These are phyloP conservation scores for Mucor ambiguus DNA, from an alignment of 371 early-diverging fungal genomes.

Conservation along the genomic window DNA sequence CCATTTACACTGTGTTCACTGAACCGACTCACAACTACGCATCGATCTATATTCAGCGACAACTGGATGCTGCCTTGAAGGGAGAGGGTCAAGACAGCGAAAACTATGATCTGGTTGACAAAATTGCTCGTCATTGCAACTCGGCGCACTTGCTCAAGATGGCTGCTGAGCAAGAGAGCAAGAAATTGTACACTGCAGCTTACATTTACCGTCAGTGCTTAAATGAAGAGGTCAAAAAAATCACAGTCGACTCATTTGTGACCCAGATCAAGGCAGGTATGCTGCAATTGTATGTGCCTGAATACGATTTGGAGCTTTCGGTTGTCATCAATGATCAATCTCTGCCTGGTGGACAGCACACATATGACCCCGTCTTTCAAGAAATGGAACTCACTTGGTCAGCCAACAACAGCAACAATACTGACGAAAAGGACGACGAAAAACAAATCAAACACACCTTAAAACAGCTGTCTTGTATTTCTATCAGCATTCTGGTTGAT, in stretches of 20 bases:
- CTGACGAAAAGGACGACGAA: not conserved
- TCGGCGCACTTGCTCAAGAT: constrained; percentile 15
- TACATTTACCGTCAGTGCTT: constrained; percentile 37
- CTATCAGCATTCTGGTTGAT: constrained; percentile 23
- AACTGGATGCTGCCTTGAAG: constrained; percentile 37
- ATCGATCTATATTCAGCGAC: constrained; percentile 89
- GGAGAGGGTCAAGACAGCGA: constrained; percentile 19
- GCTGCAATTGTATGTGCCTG: constrained; percentile 17
- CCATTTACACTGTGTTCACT: constrained; percentile 81
- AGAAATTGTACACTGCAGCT: constrained; percentile 30
- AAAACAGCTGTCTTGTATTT: constrained; percentile 9
- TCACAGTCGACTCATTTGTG: constrained; percentile 5
- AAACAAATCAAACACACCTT: not conserved
- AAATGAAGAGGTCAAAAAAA: constrained; percentile 6
- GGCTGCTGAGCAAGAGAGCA: constrained; percentile 30
- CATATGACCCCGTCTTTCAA: constrained; percentile 7
- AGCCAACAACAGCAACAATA: not conserved
- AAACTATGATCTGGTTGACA: constrained; percentile 26
- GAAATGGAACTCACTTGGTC: constrained; percentile 17
- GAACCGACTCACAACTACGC: constrained; percentile 95
- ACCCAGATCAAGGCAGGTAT: constrained; percentile 14
- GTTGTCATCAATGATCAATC: constrained; percentile 11
- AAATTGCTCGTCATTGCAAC: constrained; percentile 39
- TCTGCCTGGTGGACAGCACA: constrained; percentile 9
- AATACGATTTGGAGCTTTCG: constrained; percentile 19